These are phyloP conservation scores for Aspergillus biplanus DNA, from an alignment of 495 filamentous ascomycete species.

Conservation along the genomic window DNA sequence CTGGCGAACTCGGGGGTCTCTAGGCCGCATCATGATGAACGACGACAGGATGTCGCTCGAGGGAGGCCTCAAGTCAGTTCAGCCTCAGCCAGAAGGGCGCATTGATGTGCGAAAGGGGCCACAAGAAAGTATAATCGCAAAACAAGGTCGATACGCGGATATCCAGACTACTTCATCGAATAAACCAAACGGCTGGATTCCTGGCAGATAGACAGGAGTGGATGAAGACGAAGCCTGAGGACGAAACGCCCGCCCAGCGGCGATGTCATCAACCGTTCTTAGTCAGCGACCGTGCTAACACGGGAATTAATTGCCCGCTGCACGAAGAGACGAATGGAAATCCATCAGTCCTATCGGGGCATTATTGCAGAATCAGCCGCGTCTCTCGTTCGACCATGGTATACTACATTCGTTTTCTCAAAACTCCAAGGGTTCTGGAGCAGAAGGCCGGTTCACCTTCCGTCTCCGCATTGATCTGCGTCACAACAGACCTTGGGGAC, in stretches of 20 bases:
- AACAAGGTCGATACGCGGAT: neutral
- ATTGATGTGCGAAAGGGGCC: constrained; percentile 12
- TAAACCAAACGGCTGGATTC: neutral
- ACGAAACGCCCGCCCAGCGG: neutral
- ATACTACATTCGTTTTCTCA: constrained; percentile 78
- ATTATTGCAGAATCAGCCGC: neutral
- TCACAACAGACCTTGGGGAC: constrained; percentile 92
- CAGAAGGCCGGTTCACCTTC: constrained; percentile 38
- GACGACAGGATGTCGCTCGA: neutral
- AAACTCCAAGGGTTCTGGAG: constrained; percentile 58
- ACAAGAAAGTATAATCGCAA: neutral
- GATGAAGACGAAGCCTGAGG: neutral
- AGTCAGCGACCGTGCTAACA: constrained; percentile 18
- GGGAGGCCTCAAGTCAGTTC: constrained; percentile 4
- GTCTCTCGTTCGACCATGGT: constrained; percentile 41
- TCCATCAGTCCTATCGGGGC: neutral
- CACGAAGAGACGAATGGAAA: neutral
- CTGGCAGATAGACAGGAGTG: neutral
- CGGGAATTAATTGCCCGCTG: neutral
- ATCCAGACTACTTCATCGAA: neutral
- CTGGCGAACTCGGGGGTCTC: constrained; percentile 91
- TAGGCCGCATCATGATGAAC: constrained; percentile 61
- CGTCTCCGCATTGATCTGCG: constrained; percentile 66
- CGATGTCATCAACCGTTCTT: constrained; percentile 4
- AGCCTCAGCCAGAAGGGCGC: constrained; percentile 19